Evolutionary conservation across 2,329 filamentous ascomycete species (phyloP).

Genomic region (Botrytis elliptica): DNA sequence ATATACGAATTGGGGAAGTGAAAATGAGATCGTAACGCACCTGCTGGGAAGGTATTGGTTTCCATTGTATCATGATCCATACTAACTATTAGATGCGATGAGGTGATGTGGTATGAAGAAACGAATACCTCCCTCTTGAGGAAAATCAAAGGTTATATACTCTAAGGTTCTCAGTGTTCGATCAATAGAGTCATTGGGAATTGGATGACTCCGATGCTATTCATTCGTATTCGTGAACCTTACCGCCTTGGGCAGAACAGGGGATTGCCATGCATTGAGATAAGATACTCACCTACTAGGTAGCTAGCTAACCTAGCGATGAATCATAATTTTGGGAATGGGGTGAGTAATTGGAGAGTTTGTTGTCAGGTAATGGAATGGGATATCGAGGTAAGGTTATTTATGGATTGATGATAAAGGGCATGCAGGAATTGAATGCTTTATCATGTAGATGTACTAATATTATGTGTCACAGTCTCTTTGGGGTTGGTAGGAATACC

Average conservation of each 20-base stretch:
- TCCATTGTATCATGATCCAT: not conserved
- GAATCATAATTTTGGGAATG: not conserved
- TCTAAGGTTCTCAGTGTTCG: not conserved
- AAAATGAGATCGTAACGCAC: not conserved
- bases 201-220: not conserved
- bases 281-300: not conserved
- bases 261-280: not conserved
- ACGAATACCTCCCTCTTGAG: not conserved
- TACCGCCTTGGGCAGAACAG: not conserved
- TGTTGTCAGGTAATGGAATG: not conserved
- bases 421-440: not conserved
- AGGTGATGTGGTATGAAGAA: not conserved
- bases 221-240: not conserved
- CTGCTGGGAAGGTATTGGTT: constrained; percentile 9
- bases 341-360: not conserved
- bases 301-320: not conserved
- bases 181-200: not conserved
- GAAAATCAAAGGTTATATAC: not conserved
- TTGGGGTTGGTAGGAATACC: not conserved
- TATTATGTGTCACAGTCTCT: not conserved
- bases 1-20: not conserved
- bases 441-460: not conserved
- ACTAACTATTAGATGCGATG: not conserved
- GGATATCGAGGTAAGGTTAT: not conserved
- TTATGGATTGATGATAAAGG: not conserved